Evolutionary conservation across 257 asterid species (phyloP).

Genomic region (Parsonsia alboflavescens): DNA sequence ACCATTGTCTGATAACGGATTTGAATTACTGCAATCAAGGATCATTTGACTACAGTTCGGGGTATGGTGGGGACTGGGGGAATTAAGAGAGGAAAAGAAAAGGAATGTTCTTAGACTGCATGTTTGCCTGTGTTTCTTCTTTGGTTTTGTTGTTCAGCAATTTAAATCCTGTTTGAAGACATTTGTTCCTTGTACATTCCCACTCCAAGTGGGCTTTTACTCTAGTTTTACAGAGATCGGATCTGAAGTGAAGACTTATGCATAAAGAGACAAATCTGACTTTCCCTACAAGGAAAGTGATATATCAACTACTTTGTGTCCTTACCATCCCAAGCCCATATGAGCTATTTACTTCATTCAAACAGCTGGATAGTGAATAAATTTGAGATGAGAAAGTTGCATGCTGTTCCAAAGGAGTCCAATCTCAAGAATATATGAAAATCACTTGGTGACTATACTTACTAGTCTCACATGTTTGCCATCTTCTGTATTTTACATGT

Average conservation of each 20-base stretch:
- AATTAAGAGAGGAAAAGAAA: background rate
- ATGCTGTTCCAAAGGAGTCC: no score
- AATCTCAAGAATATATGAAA: background rate
- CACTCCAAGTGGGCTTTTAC: background rate
- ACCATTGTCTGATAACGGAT: background rate
- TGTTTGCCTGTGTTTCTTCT: background rate
- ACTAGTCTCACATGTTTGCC: no score
- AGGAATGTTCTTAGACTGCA: background rate
- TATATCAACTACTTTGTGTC: constrained; percentile 23
- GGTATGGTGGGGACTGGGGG: background rate
- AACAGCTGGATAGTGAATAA: constrained; percentile 26
- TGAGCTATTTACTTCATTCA: constrained; percentile 19
- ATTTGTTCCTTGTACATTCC: background rate
- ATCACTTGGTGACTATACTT: background rate
- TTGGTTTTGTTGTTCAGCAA: background rate
- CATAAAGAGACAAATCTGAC: constrained; percentile 22
- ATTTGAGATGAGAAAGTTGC: background rate
- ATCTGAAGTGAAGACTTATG: constrained; percentile 20
- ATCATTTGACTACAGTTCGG: background rate
- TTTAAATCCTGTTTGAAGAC: background rate
- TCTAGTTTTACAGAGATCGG: constrained; percentile 1
- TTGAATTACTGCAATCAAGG: background rate
- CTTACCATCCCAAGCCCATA: constrained; percentile 24
- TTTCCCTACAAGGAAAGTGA: constrained; percentile 25
- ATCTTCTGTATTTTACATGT: no score